A percentile compares a stretch with the other conserved stretches of the same genome.
Evolutionary conservation across 2,329 filamentous ascomycete species (phyloP).

Genomic region (Alternaria arborescens): DNA sequence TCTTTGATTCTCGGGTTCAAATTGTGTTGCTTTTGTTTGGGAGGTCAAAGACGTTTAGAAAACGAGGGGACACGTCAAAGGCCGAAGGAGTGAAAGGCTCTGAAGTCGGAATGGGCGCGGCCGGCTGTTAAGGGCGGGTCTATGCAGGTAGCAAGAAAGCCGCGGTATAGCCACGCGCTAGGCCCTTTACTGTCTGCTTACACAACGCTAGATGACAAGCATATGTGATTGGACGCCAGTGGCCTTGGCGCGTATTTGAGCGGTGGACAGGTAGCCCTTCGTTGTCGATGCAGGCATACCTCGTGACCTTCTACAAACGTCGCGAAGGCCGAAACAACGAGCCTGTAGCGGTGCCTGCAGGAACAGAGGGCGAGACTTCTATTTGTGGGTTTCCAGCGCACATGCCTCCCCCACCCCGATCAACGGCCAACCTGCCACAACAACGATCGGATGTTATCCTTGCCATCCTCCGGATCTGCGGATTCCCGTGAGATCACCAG

Average conservation of each 20-base stretch:
- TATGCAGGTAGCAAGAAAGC: conserved; percentile 23
- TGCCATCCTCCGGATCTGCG: conserved; percentile 6
- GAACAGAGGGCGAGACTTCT: conserved; percentile 6
- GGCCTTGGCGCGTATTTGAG: conserved; percentile 16
- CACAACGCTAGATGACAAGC: conserved; percentile 4
- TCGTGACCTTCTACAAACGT: conserved; percentile 5
- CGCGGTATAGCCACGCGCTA: conserved; percentile 26
- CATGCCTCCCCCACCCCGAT: conserved; percentile 3
- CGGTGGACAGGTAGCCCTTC: conserved; percentile 17
- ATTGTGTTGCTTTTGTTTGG: conserved; percentile 8
- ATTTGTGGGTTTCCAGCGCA: conserved; percentile 2
- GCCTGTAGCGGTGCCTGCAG: conserved; percentile 8
- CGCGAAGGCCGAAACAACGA: conserved; percentile 8
- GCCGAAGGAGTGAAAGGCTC: conserved; percentile 13
- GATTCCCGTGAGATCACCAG: conserved; percentile 6
- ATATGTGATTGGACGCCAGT: conserved; percentile 18
- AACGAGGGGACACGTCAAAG: conserved; percentile 18
- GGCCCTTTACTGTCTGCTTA: conserved; percentile 15
- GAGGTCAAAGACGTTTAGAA: conserved; percentile 6
- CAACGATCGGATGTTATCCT: conserved; percentile 5
- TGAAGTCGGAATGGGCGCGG: conserved; percentile 21
- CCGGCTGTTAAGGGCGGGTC: conserved; percentile 23
- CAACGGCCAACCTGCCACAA: conserved; percentile 13
- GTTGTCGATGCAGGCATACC: conserved; percentile 7
- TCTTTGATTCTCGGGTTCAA: conserved; percentile 9